Base-by-base conservation (phyloP, 345 rosid genomes). In the Euphorbia tirucalli region DNA sequence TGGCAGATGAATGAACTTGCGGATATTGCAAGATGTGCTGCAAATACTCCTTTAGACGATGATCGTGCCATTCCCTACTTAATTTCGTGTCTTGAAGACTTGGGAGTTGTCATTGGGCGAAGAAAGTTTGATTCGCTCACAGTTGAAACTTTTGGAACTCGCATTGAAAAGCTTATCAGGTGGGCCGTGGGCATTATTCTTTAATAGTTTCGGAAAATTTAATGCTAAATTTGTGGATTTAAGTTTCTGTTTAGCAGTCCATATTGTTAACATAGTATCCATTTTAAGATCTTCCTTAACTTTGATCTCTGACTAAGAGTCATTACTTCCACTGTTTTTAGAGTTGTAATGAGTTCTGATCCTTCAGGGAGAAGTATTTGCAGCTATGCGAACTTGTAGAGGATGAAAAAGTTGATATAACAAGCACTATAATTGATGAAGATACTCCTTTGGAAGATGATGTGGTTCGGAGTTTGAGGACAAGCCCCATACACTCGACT, bases 371-470 rank as follows among this genome's bases (percentile, higher is more conserved):
- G 84, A 96, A 93, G 77, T 96, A 91, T 87, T 81, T 96, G 87
- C 96, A 93, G 85, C 85, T 96, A 30, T 96, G 97, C 71, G 96
- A 89, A 85, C 90, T 91, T 74, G 85, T 93, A 43, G 94, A 85
- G 59, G 98, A 93, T 81, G 99, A 89, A 77, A 96, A 86, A 77
- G 87, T 89, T 73, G 99, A 93, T 85, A 81, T 93, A 61, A 71
- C 90, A 66, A 87, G 89, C 83, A 89, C 98, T 71, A 79, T 93
- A 78, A 91, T 93, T 63, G 97, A 91, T 82, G 99, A 96, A 84
- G 99, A 96, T 76, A 79, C 91, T 77, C 96, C 98, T 71, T 80
- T 96, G 79, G 99, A 96, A 78, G 99, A 96, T 85, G 99, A 96
- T 76, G 93, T 89, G 71, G 90, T 93, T 61, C 89, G 89, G 77